Evolutionary conservation across 2,329 filamentous ascomycete genomes (phyloP), one percentile per base, ranked within the genome.

Genomic region (Setomelanomma holmii): DNA sequence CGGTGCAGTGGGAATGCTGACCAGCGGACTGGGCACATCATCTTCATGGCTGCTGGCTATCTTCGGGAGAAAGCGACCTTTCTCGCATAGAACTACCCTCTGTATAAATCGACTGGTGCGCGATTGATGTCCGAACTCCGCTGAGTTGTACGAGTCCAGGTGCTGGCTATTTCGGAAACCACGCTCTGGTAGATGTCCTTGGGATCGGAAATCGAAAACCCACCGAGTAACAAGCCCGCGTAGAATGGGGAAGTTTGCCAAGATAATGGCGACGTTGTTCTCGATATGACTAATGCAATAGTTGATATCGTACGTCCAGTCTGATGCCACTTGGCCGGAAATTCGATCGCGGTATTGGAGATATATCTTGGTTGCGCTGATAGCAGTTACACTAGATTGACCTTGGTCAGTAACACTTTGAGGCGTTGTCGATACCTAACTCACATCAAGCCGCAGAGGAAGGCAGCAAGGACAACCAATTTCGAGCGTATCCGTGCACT

Each of bases 261-360:
- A 69, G 34, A 75, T 75, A 44, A 76, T 76, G 23, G 73, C 74
- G 38, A 75, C 74, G 46, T 73, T 75, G 55, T 74, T 75, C 44
- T 76, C 74, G 47, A 74, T 71, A 55, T 76, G 74, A 44, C 66
- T 76, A 61, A 75, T 73, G 52, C 72, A 75, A 56, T 68, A 76
- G 55, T 74, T 69, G 52, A 75, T 75, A 7, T 67, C 65, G 41
- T 73, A 76, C n/a, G 74, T 76, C 74, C 74, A 76, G 52, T 76
- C 74, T 6, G 69, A 60, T 10, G 69, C 60, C 51, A 69, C 69
- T 5, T 67, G 52, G 3, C 55, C 61, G 53, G 62, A 75, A 8
- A 76, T 68, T 14, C 74, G 73, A 58, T 75, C 74, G 48, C 70
- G 71, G 50, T 76, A 75, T 1, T 70, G 68, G 11, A 75, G 64